Evolutionary conservation across 352 stramenopile species (phyloP), one percentile per base, ranked within the genome.

Genomic region (Phytophthora colocasiae): DNA sequence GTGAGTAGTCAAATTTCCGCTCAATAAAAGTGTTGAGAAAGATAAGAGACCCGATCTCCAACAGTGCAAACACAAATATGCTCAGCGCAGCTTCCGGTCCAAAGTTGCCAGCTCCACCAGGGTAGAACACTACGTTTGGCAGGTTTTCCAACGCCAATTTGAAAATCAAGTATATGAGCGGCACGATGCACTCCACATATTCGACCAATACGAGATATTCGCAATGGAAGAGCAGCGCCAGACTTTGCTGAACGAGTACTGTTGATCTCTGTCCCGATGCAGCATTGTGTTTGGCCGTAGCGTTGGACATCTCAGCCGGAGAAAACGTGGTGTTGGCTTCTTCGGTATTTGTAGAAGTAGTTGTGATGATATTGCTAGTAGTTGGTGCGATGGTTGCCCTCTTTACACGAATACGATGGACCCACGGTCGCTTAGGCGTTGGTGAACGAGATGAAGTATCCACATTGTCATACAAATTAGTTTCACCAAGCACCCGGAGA

Each of bases 121-220:
- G 61, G 11, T 80, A 68, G 45, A 79, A 85, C 8, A 53, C 19
- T 24, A 61, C 60, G 22, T 70, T 73, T 4, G 78, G 71, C 2
- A 85, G 47, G 3, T 70, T 10, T 36, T 62, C 61, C 4, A 86
- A 43, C 12, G 69, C 45, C 6, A 65, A 31, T 38, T 72, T 67
- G 58, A 78, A 83, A 2, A 53, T 11, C 4, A 61, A 52, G 59
- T 71, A 77, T 1, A 75, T 26, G 14, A 67, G 54, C 1, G 66
- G 66, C 15, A 74, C 55, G 22, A 78, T 51, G n/a, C 65, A 78
- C 51, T 78, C 69, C 29, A 81, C 53, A 41, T 81, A 81, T 54
- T 81, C 73, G 38, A 63, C 44, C 1, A 81, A 47, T 14, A 60
- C 27, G 3, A 77, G 52, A 38, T 61, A 71, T 48, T 77, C 73